Evolutionary conservation across 2,329 filamentous ascomycete genomes (phyloP).

Genomic region (Xylariomycetidae sp.): DNA sequence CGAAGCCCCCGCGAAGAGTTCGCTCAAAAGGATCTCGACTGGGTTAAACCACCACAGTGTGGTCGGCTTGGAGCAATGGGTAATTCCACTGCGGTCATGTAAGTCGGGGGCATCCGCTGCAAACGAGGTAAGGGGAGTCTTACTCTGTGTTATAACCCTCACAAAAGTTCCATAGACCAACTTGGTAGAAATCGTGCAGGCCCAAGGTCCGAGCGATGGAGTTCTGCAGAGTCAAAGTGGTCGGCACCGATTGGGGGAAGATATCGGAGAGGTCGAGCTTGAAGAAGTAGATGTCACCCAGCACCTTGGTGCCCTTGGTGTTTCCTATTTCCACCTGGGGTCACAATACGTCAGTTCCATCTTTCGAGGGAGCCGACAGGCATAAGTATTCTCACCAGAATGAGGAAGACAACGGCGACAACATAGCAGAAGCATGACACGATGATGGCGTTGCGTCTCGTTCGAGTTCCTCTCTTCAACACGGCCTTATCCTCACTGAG

Average conservation of each 20-base stretch:
- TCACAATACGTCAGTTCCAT: too few relatives aligned
- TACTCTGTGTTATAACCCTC: conserved; percentile 71
- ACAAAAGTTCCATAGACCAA: conserved; percentile 89
- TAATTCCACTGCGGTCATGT: conserved; percentile 59
- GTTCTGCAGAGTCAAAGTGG: conserved; percentile 69
- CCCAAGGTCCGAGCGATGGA: conserved; percentile 81
- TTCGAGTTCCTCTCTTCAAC: conserved; percentile 44
- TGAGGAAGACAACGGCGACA: conserved; percentile 62
- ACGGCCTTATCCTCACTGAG: conserved; percentile 18
- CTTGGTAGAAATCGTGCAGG: conserved; percentile 90
- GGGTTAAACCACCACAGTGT: conserved; percentile 89
- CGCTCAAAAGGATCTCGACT: conserved; percentile 71
- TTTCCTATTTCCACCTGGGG: conserved; percentile 72
- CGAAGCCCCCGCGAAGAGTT: conserved; percentile 76
- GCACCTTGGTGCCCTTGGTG: conserved; percentile 54
- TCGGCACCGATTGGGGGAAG: conserved; percentile 67
- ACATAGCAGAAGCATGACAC: conserved; percentile 67
- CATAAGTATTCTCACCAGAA: conserved; percentile 55
- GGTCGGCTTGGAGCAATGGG: conserved; percentile 65
- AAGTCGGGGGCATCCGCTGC: too few relatives aligned
- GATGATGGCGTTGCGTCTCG: conserved; percentile 57
- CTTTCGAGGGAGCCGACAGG: too few relatives aligned
- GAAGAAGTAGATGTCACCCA: conserved; percentile 76
- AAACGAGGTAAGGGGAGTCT: too few relatives aligned
- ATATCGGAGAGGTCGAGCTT: conserved; percentile 79